phyloP scores from a whole-genome alignment of 495 filamentous ascomycete species.

The Podospora pseudopauciseta region DNA sequence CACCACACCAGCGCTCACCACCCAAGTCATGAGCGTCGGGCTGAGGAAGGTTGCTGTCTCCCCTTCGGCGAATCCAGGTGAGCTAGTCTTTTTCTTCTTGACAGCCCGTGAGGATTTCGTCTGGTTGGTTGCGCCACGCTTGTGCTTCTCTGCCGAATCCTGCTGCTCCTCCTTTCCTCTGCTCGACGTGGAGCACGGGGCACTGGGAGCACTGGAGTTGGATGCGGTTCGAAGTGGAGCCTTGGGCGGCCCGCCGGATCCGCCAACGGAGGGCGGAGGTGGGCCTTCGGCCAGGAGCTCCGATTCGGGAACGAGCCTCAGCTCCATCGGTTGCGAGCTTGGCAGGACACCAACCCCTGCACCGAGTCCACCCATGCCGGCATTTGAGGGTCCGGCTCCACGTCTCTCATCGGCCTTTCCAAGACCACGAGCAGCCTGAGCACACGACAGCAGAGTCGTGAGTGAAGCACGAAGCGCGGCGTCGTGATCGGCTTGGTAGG shows the following conservation, averaged over 20 bases:
- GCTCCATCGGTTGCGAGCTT: conserved; percentile 50
- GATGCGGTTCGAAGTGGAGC: conserved; percentile 31
- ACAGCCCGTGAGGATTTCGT: conserved; percentile 38
- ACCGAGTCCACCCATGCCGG: conserved; percentile 5
- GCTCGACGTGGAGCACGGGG: conserved; percentile 30
- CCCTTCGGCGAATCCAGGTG: conserved; percentile 15
- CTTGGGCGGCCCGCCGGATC: conserved; percentile 23
- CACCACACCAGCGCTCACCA: conserved; percentile 86
- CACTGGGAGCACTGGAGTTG: conserved; percentile 33
- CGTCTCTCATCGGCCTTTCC: conserved; percentile 55
- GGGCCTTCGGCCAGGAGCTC: conserved; percentile 55
- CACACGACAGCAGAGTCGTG: conserved; percentile 90
- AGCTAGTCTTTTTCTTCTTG: conserved; percentile 53
- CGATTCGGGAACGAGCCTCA: conserved; percentile 72
- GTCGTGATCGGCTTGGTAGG: conserved; percentile 82
- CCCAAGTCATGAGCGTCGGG: conserved; percentile 85
- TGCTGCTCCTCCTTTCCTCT: conserved; percentile 45
- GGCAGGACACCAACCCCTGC: conserved; percentile 36
- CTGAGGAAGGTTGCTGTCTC: conserved; percentile 39
- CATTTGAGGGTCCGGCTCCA: conserved; percentile 17
- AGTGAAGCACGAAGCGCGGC: conserved; percentile 87
- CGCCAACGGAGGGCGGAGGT: conserved; percentile 21
- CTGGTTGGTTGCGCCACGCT: conserved; percentile 45
- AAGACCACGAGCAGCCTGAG: conserved; percentile 78
- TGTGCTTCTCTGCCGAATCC: conserved; percentile 46